Evolutionary conservation across 1,284 basidiomycete genomes (phyloP).

Genomic region (Ceratobasidium sp.): DNA sequence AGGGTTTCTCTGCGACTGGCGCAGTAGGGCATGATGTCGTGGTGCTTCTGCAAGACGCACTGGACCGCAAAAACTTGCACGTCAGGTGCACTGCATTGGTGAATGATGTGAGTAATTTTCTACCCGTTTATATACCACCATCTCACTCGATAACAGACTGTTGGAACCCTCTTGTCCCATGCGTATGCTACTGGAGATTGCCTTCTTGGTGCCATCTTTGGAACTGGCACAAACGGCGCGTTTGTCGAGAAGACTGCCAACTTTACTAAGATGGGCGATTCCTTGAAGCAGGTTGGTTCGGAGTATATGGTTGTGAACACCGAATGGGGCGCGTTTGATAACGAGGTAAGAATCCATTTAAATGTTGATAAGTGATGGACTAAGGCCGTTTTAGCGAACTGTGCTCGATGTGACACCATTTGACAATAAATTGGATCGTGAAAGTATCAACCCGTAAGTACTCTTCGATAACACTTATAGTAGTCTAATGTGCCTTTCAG

Average conservation of each 20-base stretch:
- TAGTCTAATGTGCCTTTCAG: constrained; percentile 42
- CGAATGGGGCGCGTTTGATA: constrained; percentile 97
- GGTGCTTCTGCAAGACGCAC: constrained; percentile 88
- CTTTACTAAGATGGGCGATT: constrained; percentile 80
- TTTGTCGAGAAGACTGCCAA: constrained; percentile 89
- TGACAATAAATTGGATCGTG: constrained; percentile 91
- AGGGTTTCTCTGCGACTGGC: constrained; percentile 90
- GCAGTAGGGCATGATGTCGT: constrained; percentile 94
- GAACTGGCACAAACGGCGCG: constrained; percentile 97
- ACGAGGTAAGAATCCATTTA: constrained; percentile 62
- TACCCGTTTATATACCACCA: neutral
- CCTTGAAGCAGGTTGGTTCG: constrained; percentile 57
- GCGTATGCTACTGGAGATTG: constrained; percentile 92
- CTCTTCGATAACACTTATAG: neutral
- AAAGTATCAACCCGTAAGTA: constrained; percentile 84
- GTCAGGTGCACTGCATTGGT: constrained; percentile 94
- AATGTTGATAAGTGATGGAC: neutral
- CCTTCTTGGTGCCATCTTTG: constrained; percentile 91
- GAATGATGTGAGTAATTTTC: constrained; percentile 77
- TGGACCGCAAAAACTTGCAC: constrained; percentile 92
- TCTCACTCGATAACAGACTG: constrained; percentile 64
- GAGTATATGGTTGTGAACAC: constrained; percentile 90
- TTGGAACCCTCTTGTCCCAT: constrained; percentile 90
- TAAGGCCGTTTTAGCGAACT: constrained; percentile 61
- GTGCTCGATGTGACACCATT: constrained; percentile 90